Percentiles rank a stretch among this genome's conserved stretches.
Evolutionary conservation across 164 flowering plant species (phyloP).

Genomic region (Vitis rupestris): DNA sequence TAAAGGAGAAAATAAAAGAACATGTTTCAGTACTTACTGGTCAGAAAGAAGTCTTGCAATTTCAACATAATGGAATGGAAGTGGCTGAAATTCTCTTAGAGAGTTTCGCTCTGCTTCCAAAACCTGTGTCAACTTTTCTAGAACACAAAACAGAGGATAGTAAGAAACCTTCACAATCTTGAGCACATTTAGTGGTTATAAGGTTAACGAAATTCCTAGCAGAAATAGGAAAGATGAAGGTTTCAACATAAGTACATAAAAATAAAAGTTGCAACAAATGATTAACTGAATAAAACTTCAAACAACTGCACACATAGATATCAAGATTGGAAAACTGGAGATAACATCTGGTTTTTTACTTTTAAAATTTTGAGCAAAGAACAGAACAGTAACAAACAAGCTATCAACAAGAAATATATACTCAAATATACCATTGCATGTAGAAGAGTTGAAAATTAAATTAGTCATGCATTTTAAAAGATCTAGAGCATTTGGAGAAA

Average conservation of each 20-base stretch:
- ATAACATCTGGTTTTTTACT: too few species aligned
- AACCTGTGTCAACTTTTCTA: constrained; percentile 69
- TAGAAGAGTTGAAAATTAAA: too few species aligned
- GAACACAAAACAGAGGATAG: constrained; percentile 18
- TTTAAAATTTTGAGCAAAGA: too few species aligned
- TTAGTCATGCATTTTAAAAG: too few species aligned
- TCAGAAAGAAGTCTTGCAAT: constrained; percentile 83
- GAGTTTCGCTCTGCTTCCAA: constrained; percentile 88
- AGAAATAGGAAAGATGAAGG: neutral
- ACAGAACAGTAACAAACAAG: too few species aligned
- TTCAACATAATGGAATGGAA: constrained; percentile 93
- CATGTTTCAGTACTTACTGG: too few species aligned
- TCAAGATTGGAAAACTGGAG: too few species aligned
- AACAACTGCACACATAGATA: neutral
- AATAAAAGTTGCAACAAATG: neutral
- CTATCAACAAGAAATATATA: too few species aligned
- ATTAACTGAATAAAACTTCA: neutral
- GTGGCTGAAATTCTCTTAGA: constrained; percentile 63
- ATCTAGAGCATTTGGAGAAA: too few species aligned
- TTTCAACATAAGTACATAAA: neutral
- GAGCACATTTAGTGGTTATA: neutral
- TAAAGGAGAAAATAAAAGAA: too few species aligned
- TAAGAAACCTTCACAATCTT: neutral
- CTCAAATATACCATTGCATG: too few species aligned
- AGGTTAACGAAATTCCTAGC: neutral